Conservation (phyloP, 148 eudicot species). For the Chenopodium album region DNA sequence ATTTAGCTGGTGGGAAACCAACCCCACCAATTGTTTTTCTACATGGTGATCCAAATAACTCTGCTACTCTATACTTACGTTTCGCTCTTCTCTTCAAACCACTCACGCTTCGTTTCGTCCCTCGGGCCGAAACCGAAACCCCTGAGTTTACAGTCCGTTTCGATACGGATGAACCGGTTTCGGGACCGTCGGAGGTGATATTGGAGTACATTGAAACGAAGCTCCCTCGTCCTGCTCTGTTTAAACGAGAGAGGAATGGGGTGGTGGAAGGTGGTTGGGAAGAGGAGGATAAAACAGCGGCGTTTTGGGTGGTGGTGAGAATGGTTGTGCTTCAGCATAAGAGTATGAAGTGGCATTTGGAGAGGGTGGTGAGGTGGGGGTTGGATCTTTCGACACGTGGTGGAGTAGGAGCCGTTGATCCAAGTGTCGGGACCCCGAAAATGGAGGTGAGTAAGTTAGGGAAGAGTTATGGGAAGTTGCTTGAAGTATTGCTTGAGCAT, state of each 20-base stretch:
- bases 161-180: conserved; percentile 33
- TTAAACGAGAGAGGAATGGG: background rate
- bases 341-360: conserved; percentile 82
- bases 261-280: background rate
- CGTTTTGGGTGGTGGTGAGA: conserved; percentile 53
- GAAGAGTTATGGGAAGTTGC: conserved; percentile 56
- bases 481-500: conserved; percentile 82
- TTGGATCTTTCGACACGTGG: conserved; percentile 70
- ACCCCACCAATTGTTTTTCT: conserved; percentile 30
- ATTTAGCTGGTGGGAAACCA: background rate
- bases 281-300: conserved; percentile 22
- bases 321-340: conserved; percentile 66
- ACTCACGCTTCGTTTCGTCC: conserved; percentile 45
- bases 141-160: conserved; percentile 32
- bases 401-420: conserved; percentile 52
- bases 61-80: conserved; percentile 50
- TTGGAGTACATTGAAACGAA: conserved; percentile 46
- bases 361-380: conserved; percentile 79
- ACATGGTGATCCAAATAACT: conserved; percentile 46
- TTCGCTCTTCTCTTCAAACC: conserved; percentile 63
- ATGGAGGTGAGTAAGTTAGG: conserved; percentile 90
- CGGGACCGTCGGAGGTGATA: conserved; percentile 51
- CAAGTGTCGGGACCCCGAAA: conserved; percentile 66
- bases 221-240: conserved; percentile 54
- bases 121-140: conserved; percentile 27